These are phyloP conservation scores for Metschnikowia gruessii DNA, from an alignment of 805 yeast species.

Conservation along the genomic window DNA sequence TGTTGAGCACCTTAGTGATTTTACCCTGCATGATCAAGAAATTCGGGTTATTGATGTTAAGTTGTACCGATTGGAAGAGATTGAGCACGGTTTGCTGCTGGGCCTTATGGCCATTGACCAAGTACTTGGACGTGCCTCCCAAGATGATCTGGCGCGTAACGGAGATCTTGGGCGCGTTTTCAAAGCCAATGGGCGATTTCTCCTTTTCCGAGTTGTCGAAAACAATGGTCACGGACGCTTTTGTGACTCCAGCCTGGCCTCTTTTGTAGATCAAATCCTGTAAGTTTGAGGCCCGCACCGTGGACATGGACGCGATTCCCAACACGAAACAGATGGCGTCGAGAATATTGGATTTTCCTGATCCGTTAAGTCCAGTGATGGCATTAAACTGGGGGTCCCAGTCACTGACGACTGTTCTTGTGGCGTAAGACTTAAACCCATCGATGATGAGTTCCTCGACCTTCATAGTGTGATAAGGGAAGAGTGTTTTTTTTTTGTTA, in stretches of 20 bases:
- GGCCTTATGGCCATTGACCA: slow-evolving; percentile 94
- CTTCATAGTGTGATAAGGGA: slow-evolving; percentile 53
- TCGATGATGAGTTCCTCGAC: slow-evolving; percentile 96
- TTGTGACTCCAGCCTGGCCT: slow-evolving; percentile 97
- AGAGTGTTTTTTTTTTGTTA: no score
- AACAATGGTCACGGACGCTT: slow-evolving; percentile 94
- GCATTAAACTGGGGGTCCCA: slow-evolving; percentile 99
- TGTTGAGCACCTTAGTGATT: slow-evolving; percentile 93
- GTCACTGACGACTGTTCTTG: slow-evolving; percentile 88
- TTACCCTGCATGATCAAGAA: slow-evolving; percentile 98
- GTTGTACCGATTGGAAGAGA: slow-evolving; percentile 89
- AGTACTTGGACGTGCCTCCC: slow-evolving; percentile 89
- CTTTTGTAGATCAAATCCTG: slow-evolving; percentile 95
- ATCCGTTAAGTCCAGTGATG: slow-evolving; percentile 95
- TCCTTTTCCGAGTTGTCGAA: slow-evolving; percentile 80
- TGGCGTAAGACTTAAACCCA: slow-evolving; percentile 97
- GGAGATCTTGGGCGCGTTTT: slow-evolving; percentile 70
- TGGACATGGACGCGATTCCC: slow-evolving; percentile 92
- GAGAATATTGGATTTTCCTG: slow-evolving; percentile 93
- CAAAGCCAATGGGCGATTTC: slow-evolving; percentile 86
- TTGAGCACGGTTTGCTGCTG: slow-evolving; percentile 90
- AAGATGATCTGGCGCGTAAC: slow-evolving; percentile 88
- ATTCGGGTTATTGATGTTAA: slow-evolving; percentile 95
- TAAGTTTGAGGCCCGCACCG: slow-evolving; percentile 88
- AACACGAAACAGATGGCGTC: slow-evolving; percentile 98